Evolutionary conservation across 2,329 filamentous ascomycete genomes (phyloP).

Genomic region (Didymella keratinophila): DNA sequence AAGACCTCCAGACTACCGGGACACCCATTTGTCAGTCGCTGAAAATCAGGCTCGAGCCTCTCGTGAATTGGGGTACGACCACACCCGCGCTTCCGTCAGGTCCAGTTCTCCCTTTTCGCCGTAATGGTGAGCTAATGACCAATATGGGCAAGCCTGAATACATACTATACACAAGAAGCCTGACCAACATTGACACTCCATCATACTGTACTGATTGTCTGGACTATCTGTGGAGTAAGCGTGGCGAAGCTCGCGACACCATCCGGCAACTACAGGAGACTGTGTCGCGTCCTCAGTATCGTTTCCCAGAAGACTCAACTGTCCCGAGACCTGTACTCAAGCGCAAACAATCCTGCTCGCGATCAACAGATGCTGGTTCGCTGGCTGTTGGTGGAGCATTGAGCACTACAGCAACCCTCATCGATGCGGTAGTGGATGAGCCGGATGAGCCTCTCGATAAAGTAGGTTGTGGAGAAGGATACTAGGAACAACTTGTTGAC

Average conservation of each 20-base stretch:
- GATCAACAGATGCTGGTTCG: background rate
- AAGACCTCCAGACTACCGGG: background rate
- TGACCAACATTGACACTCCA: background rate
- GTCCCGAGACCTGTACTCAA: background rate
- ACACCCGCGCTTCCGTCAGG: background rate
- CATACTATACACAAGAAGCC: background rate
- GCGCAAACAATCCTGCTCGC: background rate
- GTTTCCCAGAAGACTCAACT: background rate
- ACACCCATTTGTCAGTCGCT: background rate
- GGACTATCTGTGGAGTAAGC: constrained; percentile 8
- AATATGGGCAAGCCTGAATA: background rate
- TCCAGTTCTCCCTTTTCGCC: background rate
- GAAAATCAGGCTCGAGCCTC: constrained; percentile 6
- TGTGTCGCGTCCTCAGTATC: background rate
- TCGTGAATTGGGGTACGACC: constrained; percentile 17
- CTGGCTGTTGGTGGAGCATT: background rate
- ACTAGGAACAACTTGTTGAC: background rate
- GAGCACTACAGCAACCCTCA: no score
- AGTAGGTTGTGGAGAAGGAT: background rate
- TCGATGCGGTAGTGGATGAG: background rate
- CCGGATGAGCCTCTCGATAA: background rate
- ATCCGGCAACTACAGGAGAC: background rate
- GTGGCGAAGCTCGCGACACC: background rate
- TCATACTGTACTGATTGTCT: constrained; percentile 13
- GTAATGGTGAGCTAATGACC: constrained; percentile 10